These are phyloP conservation scores for Bjerkandera adusta DNA, from an alignment of 1,284 basidiomycete species.

Conservation along the genomic window DNA sequence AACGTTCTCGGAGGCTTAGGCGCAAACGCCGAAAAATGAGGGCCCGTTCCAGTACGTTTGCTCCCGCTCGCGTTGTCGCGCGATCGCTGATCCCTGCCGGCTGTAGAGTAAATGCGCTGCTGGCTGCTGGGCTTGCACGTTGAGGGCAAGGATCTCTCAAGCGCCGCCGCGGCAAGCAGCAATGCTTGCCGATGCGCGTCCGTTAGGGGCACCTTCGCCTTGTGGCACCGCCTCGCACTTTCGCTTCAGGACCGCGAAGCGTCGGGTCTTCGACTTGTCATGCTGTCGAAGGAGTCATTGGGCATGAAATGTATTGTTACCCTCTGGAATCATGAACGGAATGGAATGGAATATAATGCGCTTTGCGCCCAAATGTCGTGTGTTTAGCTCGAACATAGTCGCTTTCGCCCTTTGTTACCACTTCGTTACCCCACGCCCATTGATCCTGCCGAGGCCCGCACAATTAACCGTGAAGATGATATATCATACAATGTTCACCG, in stretches of 20 bases:
- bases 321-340: too few relatives aligned
- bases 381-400: too few relatives aligned
- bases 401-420: too few relatives aligned
- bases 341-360: too few relatives aligned
- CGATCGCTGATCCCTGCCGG: conserved; percentile 1
- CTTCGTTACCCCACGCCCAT: too few relatives aligned
- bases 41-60: conserved; percentile 79
- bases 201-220: conserved; percentile 5
- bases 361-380: too few relatives aligned
- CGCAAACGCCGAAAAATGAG: conserved; percentile 91
- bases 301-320: conserved; percentile 11
- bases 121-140: conserved; percentile 29
- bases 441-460: too few relatives aligned
- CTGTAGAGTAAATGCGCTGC: conserved; percentile 33
- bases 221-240: conserved; percentile 14
- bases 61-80: not conserved
- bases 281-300: conserved; percentile 12
- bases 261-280: conserved; percentile 11
- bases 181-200: conserved; percentile 18
- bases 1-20: conserved; percentile 83
- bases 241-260: conserved; percentile 10
- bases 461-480: too few relatives aligned
- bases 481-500: too few relatives aligned
- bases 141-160: conserved; percentile 13
- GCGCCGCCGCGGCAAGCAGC: conserved; percentile 5